A percentile compares a stretch with the other conserved stretches of the same genome.
Conservation (phyloP, 1,139 yeast genomes). For the Pichia sp. region DNA sequence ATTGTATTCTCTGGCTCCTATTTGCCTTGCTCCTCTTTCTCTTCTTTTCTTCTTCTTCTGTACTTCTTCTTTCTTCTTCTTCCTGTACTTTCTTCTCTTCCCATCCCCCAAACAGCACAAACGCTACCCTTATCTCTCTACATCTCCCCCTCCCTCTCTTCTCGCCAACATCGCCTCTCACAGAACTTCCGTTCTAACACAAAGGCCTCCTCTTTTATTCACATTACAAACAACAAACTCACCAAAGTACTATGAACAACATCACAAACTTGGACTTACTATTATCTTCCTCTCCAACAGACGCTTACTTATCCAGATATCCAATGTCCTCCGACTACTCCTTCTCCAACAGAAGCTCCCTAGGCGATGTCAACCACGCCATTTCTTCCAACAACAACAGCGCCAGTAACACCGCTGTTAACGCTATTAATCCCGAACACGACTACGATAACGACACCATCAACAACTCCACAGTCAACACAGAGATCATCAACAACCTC, state of each 20-base stretch:
- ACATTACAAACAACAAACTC: no score
- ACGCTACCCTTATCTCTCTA: no score
- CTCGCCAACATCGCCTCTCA: not conserved
- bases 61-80: not conserved
- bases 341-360: slow-evolving; percentile 17
- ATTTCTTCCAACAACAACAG: slow-evolving; percentile 8
- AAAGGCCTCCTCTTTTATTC: no score
- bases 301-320: slow-evolving; percentile 1
- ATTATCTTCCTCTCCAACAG: slow-evolving; percentile 4
- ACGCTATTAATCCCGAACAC: not conserved
- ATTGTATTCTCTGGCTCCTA: not conserved
- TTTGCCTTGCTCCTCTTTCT: not conserved
- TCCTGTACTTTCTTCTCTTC: not conserved
- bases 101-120: no score
- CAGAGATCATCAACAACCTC: slow-evolving; percentile 2
- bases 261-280: not conserved
- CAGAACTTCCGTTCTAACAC: no score
- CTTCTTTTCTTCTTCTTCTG: not conserved
- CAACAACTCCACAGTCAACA: slow-evolving; percentile 7
- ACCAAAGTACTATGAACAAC: no score
- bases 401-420: slow-evolving; percentile 1
- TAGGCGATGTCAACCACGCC: slow-evolving; percentile 13
- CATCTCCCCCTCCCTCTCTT: not conserved
- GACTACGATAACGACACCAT: slow-evolving; percentile 5
- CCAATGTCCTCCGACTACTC: slow-evolving; percentile 14